phyloP scores from a whole-genome alignment of 2,329 filamentous ascomycete species.

The Cercospora brassicicola region DNA sequence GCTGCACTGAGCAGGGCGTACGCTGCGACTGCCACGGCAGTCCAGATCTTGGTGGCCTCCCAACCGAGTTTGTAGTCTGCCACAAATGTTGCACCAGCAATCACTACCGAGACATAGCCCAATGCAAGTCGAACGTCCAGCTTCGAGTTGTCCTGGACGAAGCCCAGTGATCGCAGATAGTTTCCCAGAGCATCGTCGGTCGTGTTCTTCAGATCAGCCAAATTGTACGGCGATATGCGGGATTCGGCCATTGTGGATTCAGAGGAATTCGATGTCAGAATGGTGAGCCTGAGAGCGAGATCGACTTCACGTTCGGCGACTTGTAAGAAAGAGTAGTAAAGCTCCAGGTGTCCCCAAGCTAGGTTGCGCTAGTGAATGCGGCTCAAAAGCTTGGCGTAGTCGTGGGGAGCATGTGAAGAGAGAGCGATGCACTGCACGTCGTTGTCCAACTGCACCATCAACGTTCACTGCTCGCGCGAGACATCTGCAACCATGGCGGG shows the following conservation, averaged over 20 bases:
- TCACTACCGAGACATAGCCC: conserved; percentile 77
- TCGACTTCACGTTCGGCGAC: not conserved
- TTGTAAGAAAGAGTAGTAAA: conserved; percentile 1
- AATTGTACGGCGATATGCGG: conserved; percentile 39
- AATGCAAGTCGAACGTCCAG: conserved; percentile 79
- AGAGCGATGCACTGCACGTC: not conserved
- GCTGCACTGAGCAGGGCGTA: conserved; percentile 78
- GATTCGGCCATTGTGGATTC: conserved; percentile 34
- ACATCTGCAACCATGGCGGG: conserved; percentile 66
- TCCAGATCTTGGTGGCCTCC: conserved; percentile 79
- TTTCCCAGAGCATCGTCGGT: conserved; percentile 92
- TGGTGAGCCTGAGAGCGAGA: not conserved
- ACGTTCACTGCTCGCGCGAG: not conserved
- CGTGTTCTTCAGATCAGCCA: conserved; percentile 88
- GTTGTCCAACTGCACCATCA: not conserved
- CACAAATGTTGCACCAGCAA: conserved; percentile 80
- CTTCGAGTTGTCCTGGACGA: conserved; percentile 76
- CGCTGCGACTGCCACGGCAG: conserved; percentile 71
- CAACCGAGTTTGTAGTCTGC: conserved; percentile 92
- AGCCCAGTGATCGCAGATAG: conserved; percentile 86
- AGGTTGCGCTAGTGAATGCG: not conserved
- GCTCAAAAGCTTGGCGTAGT: conserved; percentile 3
- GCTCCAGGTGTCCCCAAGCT: conserved; percentile 5
- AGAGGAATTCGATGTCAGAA: not conserved
- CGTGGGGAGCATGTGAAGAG: not conserved